Evolutionary conservation across 768 basidiomycete species (phyloP), one percentile per base, ranked within the genome.

Genomic region (Baorangia bicolor): DNA sequence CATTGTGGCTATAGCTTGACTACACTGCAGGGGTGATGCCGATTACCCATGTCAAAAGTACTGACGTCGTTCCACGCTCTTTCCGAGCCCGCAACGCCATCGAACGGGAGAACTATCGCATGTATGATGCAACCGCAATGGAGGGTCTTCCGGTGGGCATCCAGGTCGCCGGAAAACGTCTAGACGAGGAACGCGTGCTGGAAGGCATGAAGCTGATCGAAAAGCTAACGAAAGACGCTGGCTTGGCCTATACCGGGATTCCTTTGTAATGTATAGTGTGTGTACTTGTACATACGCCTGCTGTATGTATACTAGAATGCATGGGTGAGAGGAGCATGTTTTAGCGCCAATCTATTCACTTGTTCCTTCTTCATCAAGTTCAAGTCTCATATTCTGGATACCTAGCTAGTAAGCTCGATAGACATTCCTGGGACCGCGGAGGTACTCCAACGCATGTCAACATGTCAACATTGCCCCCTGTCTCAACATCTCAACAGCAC

Each of bases 121-220:
- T 75, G 55, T 82, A 80, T 55, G 74, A 78, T 48, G 59, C 73
- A 8, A 52, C 55, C 23, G 70, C 72, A 40, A 78, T 80, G 75
- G 66, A 75, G 31, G 79, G 78, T 14, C 70, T 80, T 25, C 79
- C 79, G 0, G 65, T 81, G 4, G 74, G 75, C 2, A 64, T 81
- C 23, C 77, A 80, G 60, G 60, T 81, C 40, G 65, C 77, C 10
- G 78, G 78, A 1, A 68, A 68, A 30, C 72, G 77, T 13, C 65
- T 77, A 6, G 74, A 79, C 51, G 81, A 82, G 62, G 81, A 82
- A 64, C 75, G 74, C 23, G 78, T 77, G 2, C 52, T 82, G 37
- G 74, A 74, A 55, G 77, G 77, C 3, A 80, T 81, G 73, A 71
- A 74, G 51, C 53, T 78, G 45, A 68, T 81, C 21, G 67, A 74